Conservation (phyloP, 2,329 filamentous ascomycete species). For the Botrytis galanthina region DNA sequence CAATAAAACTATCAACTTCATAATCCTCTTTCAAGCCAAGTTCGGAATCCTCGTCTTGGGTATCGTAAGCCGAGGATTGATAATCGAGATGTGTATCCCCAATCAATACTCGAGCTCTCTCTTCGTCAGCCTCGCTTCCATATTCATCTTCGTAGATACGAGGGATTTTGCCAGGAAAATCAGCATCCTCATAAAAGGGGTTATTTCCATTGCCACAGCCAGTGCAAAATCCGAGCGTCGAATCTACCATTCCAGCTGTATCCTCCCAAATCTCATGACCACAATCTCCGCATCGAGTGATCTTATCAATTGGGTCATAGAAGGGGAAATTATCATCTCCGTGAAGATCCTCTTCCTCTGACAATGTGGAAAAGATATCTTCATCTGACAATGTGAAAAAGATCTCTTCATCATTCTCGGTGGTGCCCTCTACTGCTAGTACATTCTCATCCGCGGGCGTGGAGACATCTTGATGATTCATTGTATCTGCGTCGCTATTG, state of each 20-base stretch:
- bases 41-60: slow-evolving; percentile 28
- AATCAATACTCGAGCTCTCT: slow-evolving; percentile 14
- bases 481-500: background rate
- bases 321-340: slow-evolving; percentile 18
- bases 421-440: background rate
- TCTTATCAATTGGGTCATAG: background rate
- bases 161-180: slow-evolving; percentile 10
- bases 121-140: slow-evolving; percentile 18
- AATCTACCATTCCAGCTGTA: background rate
- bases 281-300: slow-evolving; percentile 31
- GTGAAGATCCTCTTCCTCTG: background rate
- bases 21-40: slow-evolving; percentile 29
- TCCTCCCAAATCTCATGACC: slow-evolving; percentile 30
- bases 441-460: background rate
- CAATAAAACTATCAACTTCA: slow-evolving; percentile 33
- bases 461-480: background rate
- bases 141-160: slow-evolving; percentile 18
- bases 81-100: slow-evolving; percentile 30
- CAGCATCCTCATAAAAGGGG: slow-evolving; percentile 27
- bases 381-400: background rate
- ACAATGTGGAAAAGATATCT: background rate
- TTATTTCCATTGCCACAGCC: slow-evolving; percentile 18
- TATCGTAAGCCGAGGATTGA: slow-evolving; percentile 35
- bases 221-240: slow-evolving; percentile 26
- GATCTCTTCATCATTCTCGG: background rate